These are phyloP conservation scores for Zygnema circumcarinatum DNA, from an alignment of 139 green algal species.

Conservation along the genomic window DNA sequence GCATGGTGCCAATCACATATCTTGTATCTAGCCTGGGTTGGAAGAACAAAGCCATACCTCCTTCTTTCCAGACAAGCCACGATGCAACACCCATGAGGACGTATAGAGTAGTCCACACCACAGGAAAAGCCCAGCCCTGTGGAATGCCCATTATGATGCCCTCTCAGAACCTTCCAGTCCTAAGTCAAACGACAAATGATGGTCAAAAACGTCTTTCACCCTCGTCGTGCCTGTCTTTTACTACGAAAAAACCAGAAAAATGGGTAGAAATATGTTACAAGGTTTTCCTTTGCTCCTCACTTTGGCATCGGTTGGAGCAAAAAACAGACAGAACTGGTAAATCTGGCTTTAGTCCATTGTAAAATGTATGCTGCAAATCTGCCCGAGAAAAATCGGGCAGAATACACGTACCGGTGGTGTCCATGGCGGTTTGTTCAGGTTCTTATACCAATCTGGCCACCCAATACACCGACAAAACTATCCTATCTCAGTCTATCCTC, in stretches of 20 bases:
- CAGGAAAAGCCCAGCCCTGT: slow-evolving; percentile 50
- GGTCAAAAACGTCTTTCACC: not conserved
- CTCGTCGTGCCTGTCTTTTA: not conserved
- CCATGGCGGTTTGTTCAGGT: slow-evolving; percentile 58
- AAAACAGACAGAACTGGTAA: no score
- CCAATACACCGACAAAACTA: no score
- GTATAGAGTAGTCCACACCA: slow-evolving; percentile 58
- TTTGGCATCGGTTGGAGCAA: no score
- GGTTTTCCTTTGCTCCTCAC: not conserved
- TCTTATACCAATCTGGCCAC: slow-evolving; percentile 56
- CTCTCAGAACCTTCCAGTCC: not conserved
- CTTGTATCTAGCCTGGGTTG: no score
- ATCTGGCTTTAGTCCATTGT: no score
- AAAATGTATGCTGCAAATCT: no score
- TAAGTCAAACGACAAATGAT: not conserved
- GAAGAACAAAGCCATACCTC: slow-evolving; percentile 29
- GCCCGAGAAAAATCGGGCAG: no score
- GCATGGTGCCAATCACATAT: no score
- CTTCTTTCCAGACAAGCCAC: slow-evolving; percentile 50
- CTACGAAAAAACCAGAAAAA: not conserved
- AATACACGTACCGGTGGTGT: slow-evolving; percentile 53
- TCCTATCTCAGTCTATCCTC: no score
- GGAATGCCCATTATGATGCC: not conserved
- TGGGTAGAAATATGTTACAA: not conserved
- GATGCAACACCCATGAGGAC: slow-evolving; percentile 55